Evolutionary conservation across 2,329 filamentous ascomycete genomes (phyloP).

Genomic region (Monascus ruber): DNA sequence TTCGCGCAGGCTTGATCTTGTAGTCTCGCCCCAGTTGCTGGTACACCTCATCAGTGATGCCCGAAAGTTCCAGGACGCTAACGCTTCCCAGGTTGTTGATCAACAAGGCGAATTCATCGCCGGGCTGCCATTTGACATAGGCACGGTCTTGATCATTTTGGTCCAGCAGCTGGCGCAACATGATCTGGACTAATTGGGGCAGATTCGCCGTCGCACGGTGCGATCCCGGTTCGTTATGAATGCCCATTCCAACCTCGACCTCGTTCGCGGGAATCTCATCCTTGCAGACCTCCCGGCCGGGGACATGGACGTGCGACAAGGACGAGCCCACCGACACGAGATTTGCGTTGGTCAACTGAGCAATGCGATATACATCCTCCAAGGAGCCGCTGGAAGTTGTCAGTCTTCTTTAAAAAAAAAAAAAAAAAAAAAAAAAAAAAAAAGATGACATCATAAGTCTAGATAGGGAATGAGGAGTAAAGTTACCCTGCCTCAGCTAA

Average conservation of each 20-base stretch:
- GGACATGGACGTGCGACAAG: conserved; percentile 85
- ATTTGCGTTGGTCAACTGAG: conserved; percentile 60
- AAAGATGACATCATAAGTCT: neutral
- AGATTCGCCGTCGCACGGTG: conserved; percentile 40
- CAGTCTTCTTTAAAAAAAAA: too few species aligned
- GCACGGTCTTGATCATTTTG: conserved; percentile 51
- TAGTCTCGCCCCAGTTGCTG: conserved; percentile 48
- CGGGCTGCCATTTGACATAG: conserved; percentile 47
- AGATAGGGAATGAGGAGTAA: neutral
- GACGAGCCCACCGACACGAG: conserved; percentile 77
- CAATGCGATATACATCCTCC: conserved; percentile 61
- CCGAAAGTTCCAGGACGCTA: conserved; percentile 54
- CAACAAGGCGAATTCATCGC: conserved; percentile 51
- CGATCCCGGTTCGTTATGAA: conserved; percentile 54
- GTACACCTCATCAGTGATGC: conserved; percentile 55
- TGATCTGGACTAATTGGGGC: conserved; percentile 43
- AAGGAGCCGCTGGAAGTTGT: conserved; percentile 37
- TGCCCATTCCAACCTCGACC: conserved; percentile 62
- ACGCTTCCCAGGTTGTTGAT: conserved; percentile 62
- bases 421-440: too few species aligned
- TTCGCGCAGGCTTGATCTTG: conserved; percentile 49
- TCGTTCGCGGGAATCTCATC: conserved; percentile 43
- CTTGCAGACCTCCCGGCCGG: conserved; percentile 53
- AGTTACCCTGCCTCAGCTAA: conserved; percentile 59
- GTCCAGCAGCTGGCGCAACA: conserved; percentile 56